Base-by-base conservation (phyloP, 1,284 basidiomycete genomes). In the Leccinum fuscescens region DNA sequence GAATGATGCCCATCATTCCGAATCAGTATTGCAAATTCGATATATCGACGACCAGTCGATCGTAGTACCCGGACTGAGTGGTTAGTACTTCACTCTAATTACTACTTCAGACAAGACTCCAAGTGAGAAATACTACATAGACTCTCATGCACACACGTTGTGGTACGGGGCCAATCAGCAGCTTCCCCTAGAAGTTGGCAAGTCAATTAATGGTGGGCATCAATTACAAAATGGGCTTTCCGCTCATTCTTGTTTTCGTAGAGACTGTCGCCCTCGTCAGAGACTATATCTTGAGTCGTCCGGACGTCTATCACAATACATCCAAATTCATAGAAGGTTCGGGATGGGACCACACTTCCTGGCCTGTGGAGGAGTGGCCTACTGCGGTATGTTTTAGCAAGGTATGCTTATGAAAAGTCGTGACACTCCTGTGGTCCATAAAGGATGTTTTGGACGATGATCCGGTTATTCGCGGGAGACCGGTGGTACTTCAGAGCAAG, bases 281-380 rank as follows among this genome's bases (percentile, higher is more conserved):
- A 62, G 72, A 81, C 4, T 92, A 87, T 70, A 87, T 94, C 57
- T 73, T 85, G 11, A 71, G 79, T 17, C 80, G 86, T 64, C 80
- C 81, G 0, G 82, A 86, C 54, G 72, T 88, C 22, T 72, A 79
- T 35, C 76, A 77, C 46, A 80, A 89, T 66, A 80, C 77, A 29
- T 80, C 83, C 12, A 84, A 82, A 58, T 88, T 88, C 74, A 82
- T 96, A 37, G 82, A 89, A 62, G 94, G 94, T 1, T 86, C 90
- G 73, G 94, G 93, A 3, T 97, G 94, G 94, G 93, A 97, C 73
- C 94, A 97, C 74, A 96, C 93, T 11, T 76, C 80, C 55, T 91
- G 89, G 89, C 76, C 83, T 1, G 77, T 76, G 20, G 77, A 81
- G 54, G 76, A 79, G 39, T 94, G 90, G 80, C 94, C 95, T 12